A percentile compares a stretch with the other conserved stretches of the same genome.
These are phyloP conservation scores for Neurospora sp. DNA, from an alignment of 2,329 filamentous ascomycete genomes.

Conservation along the genomic window DNA sequence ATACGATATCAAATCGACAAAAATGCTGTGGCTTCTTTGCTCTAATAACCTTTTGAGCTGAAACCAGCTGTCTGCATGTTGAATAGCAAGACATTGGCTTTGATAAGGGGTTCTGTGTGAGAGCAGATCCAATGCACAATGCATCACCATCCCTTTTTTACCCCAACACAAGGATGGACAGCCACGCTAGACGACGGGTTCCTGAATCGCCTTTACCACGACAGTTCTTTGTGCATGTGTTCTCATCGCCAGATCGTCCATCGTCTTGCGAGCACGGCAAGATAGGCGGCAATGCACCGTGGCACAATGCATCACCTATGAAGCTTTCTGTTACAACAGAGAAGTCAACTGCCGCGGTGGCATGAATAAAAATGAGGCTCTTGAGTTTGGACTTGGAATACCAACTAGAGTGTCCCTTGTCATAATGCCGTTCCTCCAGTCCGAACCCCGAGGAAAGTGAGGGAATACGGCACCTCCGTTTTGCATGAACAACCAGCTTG, in stretches of 20 bases:
- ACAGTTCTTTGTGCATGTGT: background rate
- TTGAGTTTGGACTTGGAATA: background rate
- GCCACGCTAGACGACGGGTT: background rate
- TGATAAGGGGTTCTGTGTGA: background rate
- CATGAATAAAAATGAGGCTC: background rate
- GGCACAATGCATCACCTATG: background rate
- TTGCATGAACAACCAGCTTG: background rate
- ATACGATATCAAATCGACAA: background rate
- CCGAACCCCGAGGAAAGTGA: background rate
- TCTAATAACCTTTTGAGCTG: background rate
- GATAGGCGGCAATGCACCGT: background rate
- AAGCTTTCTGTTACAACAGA: background rate
- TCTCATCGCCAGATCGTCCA: background rate
- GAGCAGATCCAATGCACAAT: background rate
- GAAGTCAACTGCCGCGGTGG: background rate
- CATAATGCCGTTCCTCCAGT: background rate
- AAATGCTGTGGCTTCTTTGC: background rate
- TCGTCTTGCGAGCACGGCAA: background rate
- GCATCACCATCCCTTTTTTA: background rate
- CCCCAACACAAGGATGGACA: background rate
- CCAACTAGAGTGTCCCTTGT: background rate
- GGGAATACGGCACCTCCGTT: background rate
- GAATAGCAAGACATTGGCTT: background rate
- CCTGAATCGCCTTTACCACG: background rate
- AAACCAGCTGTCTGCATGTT: background rate